These are phyloP conservation scores for Dissophora globulifera DNA, from an alignment of 192 early-diverging fungal species.

Conservation along the genomic window DNA sequence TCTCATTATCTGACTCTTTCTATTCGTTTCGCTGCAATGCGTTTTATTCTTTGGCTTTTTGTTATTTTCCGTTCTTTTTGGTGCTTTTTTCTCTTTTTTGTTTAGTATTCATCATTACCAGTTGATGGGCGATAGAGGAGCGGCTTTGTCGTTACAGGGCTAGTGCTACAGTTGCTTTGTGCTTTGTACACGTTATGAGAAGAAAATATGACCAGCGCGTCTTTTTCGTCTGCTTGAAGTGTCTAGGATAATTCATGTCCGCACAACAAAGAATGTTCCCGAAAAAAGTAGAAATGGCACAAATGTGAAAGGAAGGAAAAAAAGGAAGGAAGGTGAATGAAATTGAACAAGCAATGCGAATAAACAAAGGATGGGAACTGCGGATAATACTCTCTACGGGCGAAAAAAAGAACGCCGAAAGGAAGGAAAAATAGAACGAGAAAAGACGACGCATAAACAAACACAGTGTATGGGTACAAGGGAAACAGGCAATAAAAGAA, in stretches of 20 bases:
- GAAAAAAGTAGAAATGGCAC: too few relatives aligned
- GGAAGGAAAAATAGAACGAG: background rate
- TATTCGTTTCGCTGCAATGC: too few relatives aligned
- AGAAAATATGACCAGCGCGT: too few relatives aligned
- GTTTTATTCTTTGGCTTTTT: too few relatives aligned
- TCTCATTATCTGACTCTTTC: too few relatives aligned
- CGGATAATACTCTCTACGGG: background rate
- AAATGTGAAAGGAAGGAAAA: background rate
- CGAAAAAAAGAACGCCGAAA: background rate
- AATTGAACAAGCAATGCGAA: background rate
- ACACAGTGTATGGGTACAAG: background rate
- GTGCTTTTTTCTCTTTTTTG: too few relatives aligned
- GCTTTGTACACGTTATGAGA: background rate
- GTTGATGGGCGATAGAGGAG: too few relatives aligned
- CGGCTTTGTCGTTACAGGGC: too few relatives aligned
- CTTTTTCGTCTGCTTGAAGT: background rate
- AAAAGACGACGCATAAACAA: background rate
- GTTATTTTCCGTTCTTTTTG: too few relatives aligned
- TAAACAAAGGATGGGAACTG: background rate
- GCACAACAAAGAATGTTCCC: background rate
- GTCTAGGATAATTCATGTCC: slow-evolving; percentile 1
- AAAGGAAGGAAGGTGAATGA: background rate
- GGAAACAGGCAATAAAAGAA: background rate
- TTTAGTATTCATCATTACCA: too few relatives aligned
- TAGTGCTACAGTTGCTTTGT: too few relatives aligned